Percentiles rank a stretch among this genome's conserved stretches.
phyloP scores from a whole-genome alignment of 257 asterid species.

The Penstemon newberryi region DNA sequence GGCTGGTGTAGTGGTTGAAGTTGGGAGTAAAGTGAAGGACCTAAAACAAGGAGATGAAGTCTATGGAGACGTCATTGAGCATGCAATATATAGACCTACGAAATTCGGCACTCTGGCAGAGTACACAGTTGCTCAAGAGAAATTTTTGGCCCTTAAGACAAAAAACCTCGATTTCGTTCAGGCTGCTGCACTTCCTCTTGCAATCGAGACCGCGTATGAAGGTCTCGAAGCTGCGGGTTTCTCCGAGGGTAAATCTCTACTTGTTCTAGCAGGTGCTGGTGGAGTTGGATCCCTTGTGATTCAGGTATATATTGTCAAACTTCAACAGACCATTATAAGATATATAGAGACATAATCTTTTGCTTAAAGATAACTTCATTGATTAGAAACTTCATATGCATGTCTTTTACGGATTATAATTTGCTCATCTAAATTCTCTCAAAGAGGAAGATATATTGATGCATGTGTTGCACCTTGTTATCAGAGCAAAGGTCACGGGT shows the following conservation, averaged over 20 bases:
- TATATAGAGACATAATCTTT: no score
- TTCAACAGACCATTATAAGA: no score
- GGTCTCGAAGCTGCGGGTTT: constrained; percentile 77
- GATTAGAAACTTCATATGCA: no score
- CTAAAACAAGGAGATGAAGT: constrained; percentile 90
- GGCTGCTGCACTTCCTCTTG: constrained; percentile 90
- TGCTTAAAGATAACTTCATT: no score
- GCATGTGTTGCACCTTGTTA: no score
- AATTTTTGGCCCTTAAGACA: constrained; percentile 75
- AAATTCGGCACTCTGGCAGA: constrained; percentile 83
- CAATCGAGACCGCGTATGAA: constrained; percentile 84
- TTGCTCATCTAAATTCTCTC: no score
- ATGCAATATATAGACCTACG: constrained; percentile 72
- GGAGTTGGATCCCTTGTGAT: constrained; percentile 91
- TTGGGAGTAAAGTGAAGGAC: constrained; percentile 77
- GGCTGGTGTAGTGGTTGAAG: constrained; percentile 84
- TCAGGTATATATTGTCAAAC: constrained; percentile 48
- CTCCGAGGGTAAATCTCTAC: constrained; percentile 77
- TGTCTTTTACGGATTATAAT: no score
- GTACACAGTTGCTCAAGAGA: constrained; percentile 89
- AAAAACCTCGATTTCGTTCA: constrained; percentile 63
- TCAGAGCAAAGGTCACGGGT: no score
- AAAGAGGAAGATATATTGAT: no score
- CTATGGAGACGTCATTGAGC: constrained; percentile 77
- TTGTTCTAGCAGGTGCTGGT: constrained; percentile 96